Base-by-base conservation (phyloP, 1,284 basidiomycete species). In the Bondarzewia mesenterica region DNA sequence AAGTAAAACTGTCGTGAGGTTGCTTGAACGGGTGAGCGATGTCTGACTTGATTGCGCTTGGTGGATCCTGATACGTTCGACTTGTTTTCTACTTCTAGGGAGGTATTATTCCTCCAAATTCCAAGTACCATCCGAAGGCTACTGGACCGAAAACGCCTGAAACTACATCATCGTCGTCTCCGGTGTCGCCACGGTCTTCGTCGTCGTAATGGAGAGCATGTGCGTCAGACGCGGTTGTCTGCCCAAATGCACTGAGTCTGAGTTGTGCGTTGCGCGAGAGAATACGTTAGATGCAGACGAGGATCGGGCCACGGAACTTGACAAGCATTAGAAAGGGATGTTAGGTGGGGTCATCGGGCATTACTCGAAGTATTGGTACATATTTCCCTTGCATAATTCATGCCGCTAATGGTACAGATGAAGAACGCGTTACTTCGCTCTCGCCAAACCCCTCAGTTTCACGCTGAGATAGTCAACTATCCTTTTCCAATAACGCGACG, bases 21-120 rank as follows among this genome's bases (percentile, higher is more conserved):
- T 97, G 52, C 67, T 98, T 57, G 83, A 89, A 62, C 71, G 82
- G 72, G 93, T 93, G 61, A 60, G 89, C 77, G 25, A 3, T 27
- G 16, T 45, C 15, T 23, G 18, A 7, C 10, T 35, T 35, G 8
- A n/a, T 40, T 10, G 38, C 10, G 20, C 21, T 14, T 20, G 40
- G 14, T 5, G 40, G 21, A 23, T 8, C 8, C 40, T 21, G 5
- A n/a, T 41, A 18, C 16, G 5, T 41, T 35, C 14, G 6, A 10
- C 32, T 20, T 64, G 44, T 65, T n/a, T n/a, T 67, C 32, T 69
- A 72, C 51, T 56, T 69, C 22, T 59, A 78, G 65, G 73, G 69
- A 42, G 63, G 67, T 21, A 57, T 71, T n/a, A 58, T 72, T 44
- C 66, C 65, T 15, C 72, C 77, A 29, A 69, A 67, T 53, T 80